Evolutionary conservation across 108 stramenopile genomes (phyloP), one percentile per base, ranked within the genome.

Genomic region (Cyclotella atomus): DNA sequence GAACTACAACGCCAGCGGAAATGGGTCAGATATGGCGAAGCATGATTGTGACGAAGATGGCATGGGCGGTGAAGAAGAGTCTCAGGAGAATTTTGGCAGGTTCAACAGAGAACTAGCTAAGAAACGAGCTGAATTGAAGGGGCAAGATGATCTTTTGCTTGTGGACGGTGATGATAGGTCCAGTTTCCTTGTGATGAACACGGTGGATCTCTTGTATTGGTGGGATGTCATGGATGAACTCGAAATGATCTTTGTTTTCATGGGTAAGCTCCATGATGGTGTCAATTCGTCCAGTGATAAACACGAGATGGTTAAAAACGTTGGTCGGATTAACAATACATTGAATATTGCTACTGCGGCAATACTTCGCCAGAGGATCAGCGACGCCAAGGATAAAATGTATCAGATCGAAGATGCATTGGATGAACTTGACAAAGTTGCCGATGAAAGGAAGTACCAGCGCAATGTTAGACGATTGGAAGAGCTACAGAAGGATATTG

Each of bases 11-110:
- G 6, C 6, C 3, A 56, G 55, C 19, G 55, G 55, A 23, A 56
- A 56, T 28, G 55, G 55, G 12, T 56, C 55, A 4, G 55, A 56
- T 19, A 56, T 56, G 55, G 55, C 55, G 5, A 56, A 56, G 29
- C 29, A 28, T 56, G 55, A 56, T 28, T 23, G 16, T 12, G 55
- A 56, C 16, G 27, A 24, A 28, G 55, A 56, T 7, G 55, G 19
- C 17, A 16, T 15, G 6, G 55, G 55, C 6, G 55, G 27, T 5
- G 17, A 28, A 8, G 17, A 4, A 30, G 25, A 28, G 25, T 30
- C 23, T 23, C 55, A 56, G n/a, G 55, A 28, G 6, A 6, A 7
- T 28, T 56, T 19, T 56, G 55, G 55, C 8, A 24, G 27, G 2
- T 56, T 56, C 27, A 56, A 56, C 12, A 5, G 25, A 28, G 25